Percentiles rank a stretch among this genome's conserved stretches.
phyloP scores from a whole-genome alignment of 1,139 yeast genomes.

The Geotrichum europaeum region DNA sequence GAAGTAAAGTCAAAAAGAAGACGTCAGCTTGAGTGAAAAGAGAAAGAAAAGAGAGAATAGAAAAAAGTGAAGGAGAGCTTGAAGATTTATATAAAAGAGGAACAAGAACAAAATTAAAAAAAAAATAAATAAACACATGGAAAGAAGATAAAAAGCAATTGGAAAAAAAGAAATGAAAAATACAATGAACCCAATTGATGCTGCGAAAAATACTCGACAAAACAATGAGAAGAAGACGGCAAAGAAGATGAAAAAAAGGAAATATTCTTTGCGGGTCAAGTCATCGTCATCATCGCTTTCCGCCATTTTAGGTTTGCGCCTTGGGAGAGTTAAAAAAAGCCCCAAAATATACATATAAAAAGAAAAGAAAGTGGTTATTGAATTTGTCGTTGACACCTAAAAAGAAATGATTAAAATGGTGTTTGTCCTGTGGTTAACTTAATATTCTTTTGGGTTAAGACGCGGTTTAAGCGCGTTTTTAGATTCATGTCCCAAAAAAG shows the following conservation, averaged over 20 bases:
- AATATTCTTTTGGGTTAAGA: neutral
- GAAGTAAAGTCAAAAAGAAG: constrained; percentile 20
- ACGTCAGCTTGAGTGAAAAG: neutral
- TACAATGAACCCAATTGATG: neutral
- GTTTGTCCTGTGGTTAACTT: neutral
- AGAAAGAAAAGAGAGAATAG: constrained; percentile 12
- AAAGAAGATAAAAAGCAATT: neutral
- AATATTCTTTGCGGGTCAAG: neutral
- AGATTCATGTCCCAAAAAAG: neutral
- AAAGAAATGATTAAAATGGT: neutral
- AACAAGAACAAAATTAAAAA: neutral
- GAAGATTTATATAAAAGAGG: constrained; percentile 6
- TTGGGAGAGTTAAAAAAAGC: neutral
- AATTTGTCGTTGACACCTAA: neutral
- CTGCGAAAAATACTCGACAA: neutral
- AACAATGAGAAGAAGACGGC: neutral
- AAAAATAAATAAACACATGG: neutral
- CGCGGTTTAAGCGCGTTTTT: neutral
- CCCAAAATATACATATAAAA: no score
- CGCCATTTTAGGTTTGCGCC: neutral
- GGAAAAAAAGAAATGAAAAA: neutral
- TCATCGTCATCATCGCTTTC: neutral
- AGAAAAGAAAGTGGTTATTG: neutral
- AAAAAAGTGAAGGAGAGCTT: constrained; percentile 17
- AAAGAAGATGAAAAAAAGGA: neutral